phyloP scores from a whole-genome alignment of 495 filamentous ascomycete species.

The Amniculicola lignicola region DNA sequence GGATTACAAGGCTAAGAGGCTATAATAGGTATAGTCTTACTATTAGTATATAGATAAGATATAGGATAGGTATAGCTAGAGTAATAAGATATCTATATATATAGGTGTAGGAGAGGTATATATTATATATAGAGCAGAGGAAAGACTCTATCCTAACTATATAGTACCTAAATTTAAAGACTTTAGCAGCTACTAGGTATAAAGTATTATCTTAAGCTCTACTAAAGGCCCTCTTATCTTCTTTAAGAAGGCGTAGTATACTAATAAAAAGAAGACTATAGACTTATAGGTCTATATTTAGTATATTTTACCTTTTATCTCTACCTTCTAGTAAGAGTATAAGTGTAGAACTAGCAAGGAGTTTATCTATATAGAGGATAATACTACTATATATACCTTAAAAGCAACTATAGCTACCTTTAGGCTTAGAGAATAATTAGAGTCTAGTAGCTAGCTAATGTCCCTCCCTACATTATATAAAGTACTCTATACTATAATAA shows the following conservation, averaged over 20 bases:
- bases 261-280: not conserved
- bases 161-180: not conserved
- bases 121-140: not conserved
- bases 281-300: not conserved
- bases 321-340: not conserved
- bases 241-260: conserved; percentile 1
- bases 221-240: no score
- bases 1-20: not conserved
- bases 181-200: not conserved
- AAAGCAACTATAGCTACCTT: no score
- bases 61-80: no score
- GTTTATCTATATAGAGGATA: no score
- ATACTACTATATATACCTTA: no score
- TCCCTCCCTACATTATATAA: no score
- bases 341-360: no score
- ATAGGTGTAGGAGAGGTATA: not conserved
- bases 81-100: not conserved
- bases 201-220: not conserved
- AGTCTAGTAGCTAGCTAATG: no score
- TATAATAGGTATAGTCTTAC: not conserved
- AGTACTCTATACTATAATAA: no score
- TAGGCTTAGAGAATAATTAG: no score
- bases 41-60: no score
- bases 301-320: not conserved
- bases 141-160: not conserved